These are phyloP conservation scores for Coelastrella sp. DNA, from an alignment of 139 green algal species.

Conservation along the genomic window DNA sequence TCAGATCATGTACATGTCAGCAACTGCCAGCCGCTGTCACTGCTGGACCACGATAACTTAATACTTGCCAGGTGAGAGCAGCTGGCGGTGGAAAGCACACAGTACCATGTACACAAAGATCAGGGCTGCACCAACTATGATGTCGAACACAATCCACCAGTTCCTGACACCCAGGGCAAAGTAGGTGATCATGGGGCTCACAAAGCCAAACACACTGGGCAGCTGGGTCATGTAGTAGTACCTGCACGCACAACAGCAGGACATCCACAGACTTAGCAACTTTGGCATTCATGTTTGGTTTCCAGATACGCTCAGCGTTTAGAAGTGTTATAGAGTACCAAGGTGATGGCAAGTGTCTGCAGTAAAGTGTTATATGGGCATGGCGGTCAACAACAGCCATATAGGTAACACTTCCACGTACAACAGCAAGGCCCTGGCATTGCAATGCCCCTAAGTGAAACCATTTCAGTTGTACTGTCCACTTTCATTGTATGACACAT, in stretches of 20 bases:
- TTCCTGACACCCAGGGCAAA: conserved; percentile 29
- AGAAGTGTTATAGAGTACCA: background rate
- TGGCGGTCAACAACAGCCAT: too few relatives aligned
- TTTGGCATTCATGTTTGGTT: background rate
- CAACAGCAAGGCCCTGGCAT: too few relatives aligned
- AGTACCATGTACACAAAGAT: conserved; percentile 46
- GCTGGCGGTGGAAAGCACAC: conserved; percentile 32
- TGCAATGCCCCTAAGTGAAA: too few relatives aligned
- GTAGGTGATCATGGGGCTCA: conserved; percentile 47
- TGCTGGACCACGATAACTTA: conserved; percentile 51
- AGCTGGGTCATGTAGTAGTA: conserved; percentile 50
- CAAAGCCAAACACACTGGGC: conserved; percentile 39
- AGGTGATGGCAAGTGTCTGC: too few relatives aligned
- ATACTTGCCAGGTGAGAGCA: conserved; percentile 29
- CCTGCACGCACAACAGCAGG: background rate
- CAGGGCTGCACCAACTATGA: conserved; percentile 31
- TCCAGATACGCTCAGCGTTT: too few relatives aligned
- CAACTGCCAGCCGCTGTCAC: conserved; percentile 36
- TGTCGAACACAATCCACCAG: conserved; percentile 43
- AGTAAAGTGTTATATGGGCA: too few relatives aligned
- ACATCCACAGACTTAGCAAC: background rate
- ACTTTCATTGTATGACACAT: too few relatives aligned
- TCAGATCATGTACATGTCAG: background rate
- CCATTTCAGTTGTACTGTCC: too few relatives aligned
- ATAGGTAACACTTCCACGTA: too few relatives aligned